Conservation (phyloP, 2,329 filamentous ascomycete species). For the Zymoseptoria brevis region DNA sequence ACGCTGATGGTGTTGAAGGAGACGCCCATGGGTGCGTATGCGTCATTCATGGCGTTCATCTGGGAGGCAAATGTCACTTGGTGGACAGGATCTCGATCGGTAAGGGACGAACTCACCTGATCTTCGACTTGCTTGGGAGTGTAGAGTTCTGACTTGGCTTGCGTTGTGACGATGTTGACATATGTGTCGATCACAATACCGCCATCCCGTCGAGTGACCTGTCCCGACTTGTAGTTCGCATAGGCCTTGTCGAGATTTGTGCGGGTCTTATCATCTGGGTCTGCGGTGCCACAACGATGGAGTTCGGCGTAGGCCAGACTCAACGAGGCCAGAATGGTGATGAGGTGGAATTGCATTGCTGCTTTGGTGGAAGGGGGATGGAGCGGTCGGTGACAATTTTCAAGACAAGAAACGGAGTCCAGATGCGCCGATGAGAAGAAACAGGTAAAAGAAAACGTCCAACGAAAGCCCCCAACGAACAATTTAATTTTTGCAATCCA, state of each 20-base stretch:
- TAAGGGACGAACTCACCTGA: conserved; percentile 5
- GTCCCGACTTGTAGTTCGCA: conserved; percentile 1
- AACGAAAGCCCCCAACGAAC: not conserved
- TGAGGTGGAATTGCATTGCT: conserved; percentile 10
- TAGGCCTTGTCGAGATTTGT: conserved; percentile 15
- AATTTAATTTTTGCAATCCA: not conserved
- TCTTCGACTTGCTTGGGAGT: conserved; percentile 28
- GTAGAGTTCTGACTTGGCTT: conserved; percentile 27
- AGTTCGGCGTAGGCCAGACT: conserved; percentile 11
- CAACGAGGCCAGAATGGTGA: conserved; percentile 6
- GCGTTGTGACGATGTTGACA: conserved; percentile 37
- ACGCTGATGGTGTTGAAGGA: conserved; percentile 41
- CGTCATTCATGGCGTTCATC: conserved; percentile 8
- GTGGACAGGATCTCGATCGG: not conserved
- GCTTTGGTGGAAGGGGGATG: not conserved
- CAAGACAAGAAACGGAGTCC: not conserved
- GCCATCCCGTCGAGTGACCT: not conserved
- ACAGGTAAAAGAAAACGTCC: not conserved
- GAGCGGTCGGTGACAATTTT: not conserved
- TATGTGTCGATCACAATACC: conserved; percentile 20
- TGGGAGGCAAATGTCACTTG: not conserved
- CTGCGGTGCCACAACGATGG: conserved; percentile 14
- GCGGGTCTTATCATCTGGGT: conserved; percentile 11
- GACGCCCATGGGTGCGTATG: conserved; percentile 36
- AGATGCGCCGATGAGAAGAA: not conserved